phyloP scores from a whole-genome alignment of 2,329 filamentous ascomycete species.

The Grosmannia huntii region DNA sequence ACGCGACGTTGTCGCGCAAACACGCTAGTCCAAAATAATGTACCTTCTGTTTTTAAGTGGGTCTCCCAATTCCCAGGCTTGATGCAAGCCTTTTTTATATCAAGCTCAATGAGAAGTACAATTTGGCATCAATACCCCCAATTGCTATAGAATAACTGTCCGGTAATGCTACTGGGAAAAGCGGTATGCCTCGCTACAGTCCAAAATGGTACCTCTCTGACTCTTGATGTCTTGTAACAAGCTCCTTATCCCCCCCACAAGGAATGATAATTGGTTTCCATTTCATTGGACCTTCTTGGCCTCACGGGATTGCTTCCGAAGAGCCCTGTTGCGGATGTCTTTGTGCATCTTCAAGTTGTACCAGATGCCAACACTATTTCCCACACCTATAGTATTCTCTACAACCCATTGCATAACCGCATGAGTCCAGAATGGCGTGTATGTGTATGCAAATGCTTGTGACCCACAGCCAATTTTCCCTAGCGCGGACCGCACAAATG shows the following conservation, averaged over 20 bases:
- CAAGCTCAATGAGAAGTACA: too few relatives aligned
- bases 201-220: too few relatives aligned
- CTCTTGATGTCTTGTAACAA: neutral
- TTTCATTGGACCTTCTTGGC: conserved; percentile 45
- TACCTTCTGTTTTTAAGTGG: too few relatives aligned
- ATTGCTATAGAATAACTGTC: too few relatives aligned
- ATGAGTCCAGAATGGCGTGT: conserved; percentile 89
- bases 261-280: neutral
- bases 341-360: conserved; percentile 60
- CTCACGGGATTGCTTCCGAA: conserved; percentile 74
- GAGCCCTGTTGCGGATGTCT: conserved; percentile 66
- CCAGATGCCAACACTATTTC: conserved; percentile 31
- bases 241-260: neutral
- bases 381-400: conserved; percentile 41
- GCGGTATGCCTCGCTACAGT: too few relatives aligned
- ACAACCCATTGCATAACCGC: conserved; percentile 78
- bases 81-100: too few relatives aligned
- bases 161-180: too few relatives aligned
- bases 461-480: conserved; percentile 75
- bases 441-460: conserved; percentile 68
- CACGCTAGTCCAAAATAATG: conserved; percentile 11
- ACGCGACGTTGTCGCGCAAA: conserved; percentile 17
- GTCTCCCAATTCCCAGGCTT: too few relatives aligned
- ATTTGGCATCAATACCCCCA: too few relatives aligned
- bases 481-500: conserved; percentile 69